Evolutionary conservation across 2,329 filamentous ascomycete genomes (phyloP).

Genomic region (Pyrenophora tritici-repentis): DNA sequence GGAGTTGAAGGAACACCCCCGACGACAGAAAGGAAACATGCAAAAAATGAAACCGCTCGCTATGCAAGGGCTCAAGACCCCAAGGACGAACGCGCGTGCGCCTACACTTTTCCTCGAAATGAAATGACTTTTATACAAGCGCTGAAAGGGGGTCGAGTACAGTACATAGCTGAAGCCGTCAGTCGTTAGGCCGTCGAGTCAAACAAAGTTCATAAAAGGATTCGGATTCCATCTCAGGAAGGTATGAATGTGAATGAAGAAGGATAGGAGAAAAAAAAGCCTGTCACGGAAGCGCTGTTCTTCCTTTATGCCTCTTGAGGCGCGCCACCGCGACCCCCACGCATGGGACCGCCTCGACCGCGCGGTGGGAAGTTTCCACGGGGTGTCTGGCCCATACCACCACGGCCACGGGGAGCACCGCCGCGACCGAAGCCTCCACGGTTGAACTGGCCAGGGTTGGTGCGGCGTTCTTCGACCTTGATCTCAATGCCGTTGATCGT

Average conservation of each 20-base stretch:
- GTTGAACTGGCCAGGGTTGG: conserved; percentile 50
- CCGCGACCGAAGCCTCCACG: conserved; percentile 47
- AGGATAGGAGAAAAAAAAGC: conserved; percentile 4
- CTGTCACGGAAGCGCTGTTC: neutral
- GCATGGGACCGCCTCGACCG: conserved; percentile 65
- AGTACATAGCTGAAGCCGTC: conserved; percentile 46
- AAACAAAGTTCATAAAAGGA: conserved; percentile 23
- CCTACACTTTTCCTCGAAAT: conserved; percentile 44
- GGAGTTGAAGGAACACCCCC: conserved; percentile 32
- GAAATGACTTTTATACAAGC: conserved; percentile 47
- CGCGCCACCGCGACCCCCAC: conserved; percentile 56
- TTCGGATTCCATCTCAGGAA: too few species aligned
- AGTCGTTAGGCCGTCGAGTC: conserved; percentile 36
- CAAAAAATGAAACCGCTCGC: conserved; percentile 43
- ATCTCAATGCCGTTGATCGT: conserved; percentile 81
- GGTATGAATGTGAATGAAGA: conserved; percentile 14
- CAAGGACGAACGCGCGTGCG: conserved; percentile 33
- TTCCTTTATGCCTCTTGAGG: conserved; percentile 43
- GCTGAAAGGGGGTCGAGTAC: conserved; percentile 40
- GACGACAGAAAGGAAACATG: conserved; percentile 37
- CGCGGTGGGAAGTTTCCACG: conserved; percentile 73
- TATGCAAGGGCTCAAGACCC: conserved; percentile 46
- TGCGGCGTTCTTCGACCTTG: conserved; percentile 84
- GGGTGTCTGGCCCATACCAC: conserved; percentile 63
- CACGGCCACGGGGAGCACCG: conserved; percentile 61